Evolutionary conservation across 306 rosid species (phyloP).

Genomic region (Pachyrhizus erosus): DNA sequence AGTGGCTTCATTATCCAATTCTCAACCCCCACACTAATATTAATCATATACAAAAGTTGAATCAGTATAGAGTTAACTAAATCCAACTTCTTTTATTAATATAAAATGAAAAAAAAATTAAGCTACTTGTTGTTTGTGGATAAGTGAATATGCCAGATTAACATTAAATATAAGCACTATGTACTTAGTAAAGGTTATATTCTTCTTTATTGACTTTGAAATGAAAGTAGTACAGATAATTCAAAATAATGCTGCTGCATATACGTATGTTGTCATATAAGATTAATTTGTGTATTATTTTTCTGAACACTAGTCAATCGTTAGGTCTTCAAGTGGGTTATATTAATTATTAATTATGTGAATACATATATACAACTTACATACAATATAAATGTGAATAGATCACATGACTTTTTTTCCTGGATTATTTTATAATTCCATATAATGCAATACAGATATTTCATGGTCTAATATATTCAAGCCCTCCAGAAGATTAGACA

Average conservation of each 20-base stretch:
- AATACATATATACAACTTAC: neutral
- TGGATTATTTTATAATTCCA: neutral
- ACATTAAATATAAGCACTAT: neutral
- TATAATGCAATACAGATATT: neutral
- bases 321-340: constrained; percentile 16
- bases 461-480: neutral
- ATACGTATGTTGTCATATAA: neutral
- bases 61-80: neutral
- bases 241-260: neutral
- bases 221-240: neutral
- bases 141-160: neutral
- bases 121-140: neutral
- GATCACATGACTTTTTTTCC: neutral
- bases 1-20: neutral
- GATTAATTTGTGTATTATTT: neutral
- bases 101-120: neutral
- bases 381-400: neutral
- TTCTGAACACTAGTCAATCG: neutral
- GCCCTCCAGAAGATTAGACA: neutral
- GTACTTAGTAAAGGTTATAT: neutral
- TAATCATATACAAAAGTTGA: neutral
- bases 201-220: constrained; percentile 33
- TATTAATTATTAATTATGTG: neutral
- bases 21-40: neutral
- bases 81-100: no score